Evolutionary conservation across 75 land plant species (phyloP).

Genomic region (Cryptomeria japonica): DNA sequence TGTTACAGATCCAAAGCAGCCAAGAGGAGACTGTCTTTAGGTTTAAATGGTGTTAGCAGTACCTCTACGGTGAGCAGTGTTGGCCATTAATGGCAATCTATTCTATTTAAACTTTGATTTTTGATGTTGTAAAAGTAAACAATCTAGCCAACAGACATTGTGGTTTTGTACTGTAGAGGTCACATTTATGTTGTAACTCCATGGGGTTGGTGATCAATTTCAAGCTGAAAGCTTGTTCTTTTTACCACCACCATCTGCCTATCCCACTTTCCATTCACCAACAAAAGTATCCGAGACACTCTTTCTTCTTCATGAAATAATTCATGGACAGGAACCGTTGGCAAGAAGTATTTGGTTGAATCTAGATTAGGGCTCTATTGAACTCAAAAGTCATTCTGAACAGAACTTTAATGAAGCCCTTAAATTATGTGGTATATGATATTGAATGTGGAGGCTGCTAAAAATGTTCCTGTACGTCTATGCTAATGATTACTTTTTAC

Average conservation of each 20-base stretch:
- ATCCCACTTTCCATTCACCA: neutral
- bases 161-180: neutral
- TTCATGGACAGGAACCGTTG: neutral
- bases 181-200: neutral
- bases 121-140: neutral
- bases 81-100: neutral
- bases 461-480: neutral
- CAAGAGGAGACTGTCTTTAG: slow-evolving; percentile 53
- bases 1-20: slow-evolving; percentile 85
- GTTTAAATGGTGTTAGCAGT: slow-evolving; percentile 4
- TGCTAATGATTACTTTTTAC: neutral
- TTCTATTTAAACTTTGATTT: neutral
- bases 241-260: neutral
- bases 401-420: neutral
- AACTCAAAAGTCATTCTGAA: neutral
- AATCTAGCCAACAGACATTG: neutral
- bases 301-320: neutral
- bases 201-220: neutral
- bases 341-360: neutral
- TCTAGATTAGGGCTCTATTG: neutral
- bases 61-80: neutral
- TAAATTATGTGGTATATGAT: neutral
- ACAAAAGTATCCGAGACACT: neutral
- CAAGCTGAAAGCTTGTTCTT: neutral
- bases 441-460: neutral